These are phyloP conservation scores for Cutaneotrichosporon sp. DNA, from an alignment of 1,284 basidiomycete genomes.

Conservation along the genomic window DNA sequence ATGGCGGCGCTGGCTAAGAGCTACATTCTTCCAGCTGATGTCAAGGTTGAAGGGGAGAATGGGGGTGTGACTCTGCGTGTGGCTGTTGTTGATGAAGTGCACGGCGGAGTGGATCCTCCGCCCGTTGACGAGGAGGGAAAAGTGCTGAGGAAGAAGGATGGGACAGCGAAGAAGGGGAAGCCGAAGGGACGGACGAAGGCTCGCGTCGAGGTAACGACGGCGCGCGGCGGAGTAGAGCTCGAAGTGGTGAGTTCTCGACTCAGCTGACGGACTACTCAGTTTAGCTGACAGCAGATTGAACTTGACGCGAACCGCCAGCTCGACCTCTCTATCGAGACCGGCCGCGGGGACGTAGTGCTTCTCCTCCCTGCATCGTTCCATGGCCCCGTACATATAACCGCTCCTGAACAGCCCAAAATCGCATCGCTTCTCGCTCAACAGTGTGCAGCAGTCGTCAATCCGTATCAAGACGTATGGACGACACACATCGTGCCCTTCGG, in stretches of 20 bases:
- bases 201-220: slow-evolving; percentile 31
- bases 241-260: slow-evolving; percentile 30
- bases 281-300: slow-evolving; percentile 25
- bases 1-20: slow-evolving; percentile 32
- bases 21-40: slow-evolving; percentile 36
- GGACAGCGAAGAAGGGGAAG: slow-evolving; percentile 23
- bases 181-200: slow-evolving; percentile 35
- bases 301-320: slow-evolving; percentile 23
- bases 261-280: neutral
- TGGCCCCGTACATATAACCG: slow-evolving; percentile 26
- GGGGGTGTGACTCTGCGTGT: slow-evolving; percentile 34
- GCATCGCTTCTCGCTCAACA: slow-evolving; percentile 7
- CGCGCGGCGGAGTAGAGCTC: slow-evolving; percentile 33
- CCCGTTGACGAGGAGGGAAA: neutral
- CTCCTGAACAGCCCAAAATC: slow-evolving; percentile 22
- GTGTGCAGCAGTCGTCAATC: slow-evolving; percentile 25
- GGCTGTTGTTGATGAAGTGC: slow-evolving; percentile 30
- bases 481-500: slow-evolving; percentile 31
- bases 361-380: slow-evolving; percentile 35
- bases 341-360: slow-evolving; percentile 36
- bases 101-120: neutral
- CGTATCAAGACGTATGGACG: slow-evolving; percentile 30
- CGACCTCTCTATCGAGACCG: slow-evolving; percentile 29
- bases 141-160: slow-evolving; percentile 5
- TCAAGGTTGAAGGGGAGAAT: slow-evolving; percentile 29